Percentiles rank a stretch among this genome's conserved stretches.
Conservation (phyloP, 345 rosid genomes). For the Sisymbrium irio region DNA sequence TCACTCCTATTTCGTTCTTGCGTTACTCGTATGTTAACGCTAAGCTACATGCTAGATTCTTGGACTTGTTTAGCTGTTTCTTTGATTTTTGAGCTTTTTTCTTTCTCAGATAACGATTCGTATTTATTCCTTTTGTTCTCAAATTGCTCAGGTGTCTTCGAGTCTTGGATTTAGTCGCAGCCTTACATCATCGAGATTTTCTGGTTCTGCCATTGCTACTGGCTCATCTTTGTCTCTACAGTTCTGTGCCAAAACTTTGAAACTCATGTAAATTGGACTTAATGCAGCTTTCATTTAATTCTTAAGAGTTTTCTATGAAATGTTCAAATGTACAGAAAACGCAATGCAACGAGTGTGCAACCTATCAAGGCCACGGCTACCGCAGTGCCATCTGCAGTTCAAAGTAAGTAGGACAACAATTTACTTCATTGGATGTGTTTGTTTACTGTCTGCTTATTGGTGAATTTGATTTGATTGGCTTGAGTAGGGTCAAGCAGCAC, state of each 20-base stretch:
- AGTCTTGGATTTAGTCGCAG: conserved; percentile 41
- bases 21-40: neutral
- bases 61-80: neutral
- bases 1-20: neutral
- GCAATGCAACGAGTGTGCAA: conserved; percentile 44
- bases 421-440: conserved; percentile 1
- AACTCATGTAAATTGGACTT: neutral
- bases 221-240: conserved; percentile 45
- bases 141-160: conserved; percentile 39
- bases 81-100: neutral
- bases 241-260: conserved; percentile 46
- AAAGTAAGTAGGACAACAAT: conserved; percentile 42
- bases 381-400: conserved; percentile 56
- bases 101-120: neutral
- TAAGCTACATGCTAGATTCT: neutral
- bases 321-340: conserved; percentile 38
- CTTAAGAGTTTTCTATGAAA: neutral
- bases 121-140: neutral
- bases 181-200: conserved; percentile 41
- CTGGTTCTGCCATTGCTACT: conserved; percentile 48
- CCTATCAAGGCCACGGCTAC: conserved; percentile 85
- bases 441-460: conserved; percentile 15
- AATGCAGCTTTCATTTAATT: neutral
- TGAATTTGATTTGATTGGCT: conserved; percentile 30
- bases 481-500: conserved; percentile 48